Base-by-base conservation (phyloP, 2,329 filamentous ascomycete species). In the Fusarium gaditjirri region DNA sequence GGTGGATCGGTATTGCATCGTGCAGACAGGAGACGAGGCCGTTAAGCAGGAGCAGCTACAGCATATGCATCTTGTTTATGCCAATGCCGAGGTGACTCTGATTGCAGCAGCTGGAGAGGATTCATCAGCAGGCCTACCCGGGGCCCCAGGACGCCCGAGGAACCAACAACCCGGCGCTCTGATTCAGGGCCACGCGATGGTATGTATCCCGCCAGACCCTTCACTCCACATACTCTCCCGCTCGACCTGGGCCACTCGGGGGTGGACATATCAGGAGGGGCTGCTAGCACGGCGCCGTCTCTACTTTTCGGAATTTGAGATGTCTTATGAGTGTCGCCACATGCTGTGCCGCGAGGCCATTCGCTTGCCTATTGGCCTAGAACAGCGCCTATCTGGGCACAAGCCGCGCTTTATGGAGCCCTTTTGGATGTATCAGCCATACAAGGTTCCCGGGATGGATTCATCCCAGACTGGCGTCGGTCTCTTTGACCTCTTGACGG, bases 101-200 rank as follows among this genome's bases (percentile, higher is more conserved):
- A 25, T 43, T n/a, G 41, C 41, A 25, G 41, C 16, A 8, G 23
- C 41, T 25, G 41, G 41, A 2, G 1, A 25, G 0, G 23, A 25
- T 2, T 17, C 23, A 43, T 43, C 10, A 12, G 41, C 41, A 5
- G 41, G 41, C 2, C 5, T 43, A 3, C 41, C 41, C 3, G 41
- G 41, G 4, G 41, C 3, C 5, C 41, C 41, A 17, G 41, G 41
- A 4, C 41, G 42, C 16, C 23, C 23, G 11, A 43, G 41, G 1
- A 25, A 43, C 4, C 16, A 25, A 0, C 41, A 25, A 5, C 41
- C 23, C 6, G 3, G 23, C 11, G 41, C 16, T 19, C 16, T 43
- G 1, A 6, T 43, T 7, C 16, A 25, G 3, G 41, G 41, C 1
- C 41, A 43, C 0, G 42, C 23, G 0, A 0, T 25, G 42, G 17